A percentile compares a stretch with the other conserved stretches of the same genome.
These are phyloP conservation scores for Exophiala sp. DNA, from an alignment of 2,329 filamentous ascomycete species.

Conservation along the genomic window DNA sequence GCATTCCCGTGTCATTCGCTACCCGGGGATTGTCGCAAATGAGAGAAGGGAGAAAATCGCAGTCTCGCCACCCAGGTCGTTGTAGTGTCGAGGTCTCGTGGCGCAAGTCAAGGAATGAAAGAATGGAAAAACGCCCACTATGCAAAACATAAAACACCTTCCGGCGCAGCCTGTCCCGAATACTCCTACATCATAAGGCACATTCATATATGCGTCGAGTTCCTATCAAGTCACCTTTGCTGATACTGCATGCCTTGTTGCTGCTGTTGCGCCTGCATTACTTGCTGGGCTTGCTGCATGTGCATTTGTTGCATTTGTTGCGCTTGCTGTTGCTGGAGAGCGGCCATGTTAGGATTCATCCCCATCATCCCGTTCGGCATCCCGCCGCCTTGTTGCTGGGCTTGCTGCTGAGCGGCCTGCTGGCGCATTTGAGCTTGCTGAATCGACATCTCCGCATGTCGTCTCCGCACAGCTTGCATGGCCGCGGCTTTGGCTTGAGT, in stretches of 20 bases:
- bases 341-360: constrained; percentile 24
- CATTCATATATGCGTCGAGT: background rate
- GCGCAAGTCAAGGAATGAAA: background rate
- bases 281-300: constrained; percentile 27
- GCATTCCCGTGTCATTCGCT: no score
- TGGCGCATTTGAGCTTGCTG: constrained; percentile 14
- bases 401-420: constrained; percentile 14
- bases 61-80: background rate
- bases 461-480: constrained; percentile 14
- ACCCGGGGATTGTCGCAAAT: no score
- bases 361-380: constrained; percentile 24
- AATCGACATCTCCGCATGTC: constrained; percentile 12
- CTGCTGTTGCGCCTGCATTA: constrained; percentile 21
- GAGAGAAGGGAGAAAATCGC: background rate
- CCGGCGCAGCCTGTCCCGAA: background rate
- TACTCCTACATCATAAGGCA: background rate
- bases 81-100: background rate
- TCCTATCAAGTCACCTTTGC: constrained; percentile 11
- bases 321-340: constrained; percentile 24
- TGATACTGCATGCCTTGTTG: constrained; percentile 23
- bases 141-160: background rate
- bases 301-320: constrained; percentile 29
- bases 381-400: constrained; percentile 16
- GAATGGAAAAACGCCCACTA: background rate
- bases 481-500: constrained; percentile 20